Percentiles rank a stretch among this genome's conserved stretches.
Evolutionary conservation across 2,329 filamentous ascomycete genomes (phyloP).

Genomic region (Graphilbum fragrans): DNA sequence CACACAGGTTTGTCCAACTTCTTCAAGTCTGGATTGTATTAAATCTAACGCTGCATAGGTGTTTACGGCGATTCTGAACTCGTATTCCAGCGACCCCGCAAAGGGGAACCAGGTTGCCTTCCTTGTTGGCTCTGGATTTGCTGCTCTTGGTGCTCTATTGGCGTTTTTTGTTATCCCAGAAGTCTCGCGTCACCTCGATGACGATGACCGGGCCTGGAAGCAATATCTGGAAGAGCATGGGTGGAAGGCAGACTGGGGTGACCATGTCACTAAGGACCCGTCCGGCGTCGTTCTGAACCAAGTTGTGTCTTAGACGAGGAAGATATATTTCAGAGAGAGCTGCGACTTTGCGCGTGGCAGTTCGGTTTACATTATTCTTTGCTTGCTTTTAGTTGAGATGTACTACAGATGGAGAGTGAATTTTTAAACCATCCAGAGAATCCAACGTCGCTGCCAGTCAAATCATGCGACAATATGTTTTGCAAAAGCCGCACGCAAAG

Average conservation of each 20-base stretch:
- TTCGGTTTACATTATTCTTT: too few species aligned
- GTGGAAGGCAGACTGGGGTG: slow-evolving; percentile 23
- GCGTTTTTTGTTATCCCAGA: slow-evolving; percentile 33
- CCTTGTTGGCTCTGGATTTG: slow-evolving; percentile 36
- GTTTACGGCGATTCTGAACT: slow-evolving; percentile 36
- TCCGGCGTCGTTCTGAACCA: slow-evolving; percentile 6
- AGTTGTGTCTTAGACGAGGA: background rate
- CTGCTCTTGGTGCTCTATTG: slow-evolving; percentile 29
- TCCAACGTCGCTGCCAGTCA: too few species aligned
- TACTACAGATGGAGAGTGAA: too few species aligned
- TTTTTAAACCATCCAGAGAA: too few species aligned
- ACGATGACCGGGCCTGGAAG: slow-evolving; percentile 31
- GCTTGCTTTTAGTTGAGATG: too few species aligned
- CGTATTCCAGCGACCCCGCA: slow-evolving; percentile 21
- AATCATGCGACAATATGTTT: too few species aligned
- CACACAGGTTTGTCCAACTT: slow-evolving; percentile 18
- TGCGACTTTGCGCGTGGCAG: too few species aligned
- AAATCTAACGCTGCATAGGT: slow-evolving; percentile 14
- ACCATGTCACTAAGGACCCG: slow-evolving; percentile 17
- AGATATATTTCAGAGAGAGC: background rate
- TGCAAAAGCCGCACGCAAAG: too few species aligned
- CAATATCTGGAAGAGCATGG: slow-evolving; percentile 28
- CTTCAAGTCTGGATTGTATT: background rate
- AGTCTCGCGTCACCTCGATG: slow-evolving; percentile 19
- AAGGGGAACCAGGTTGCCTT: slow-evolving; percentile 37